Base-by-base conservation (phyloP, 495 filamentous ascomycete species). In the Xylaria curta region DNA sequence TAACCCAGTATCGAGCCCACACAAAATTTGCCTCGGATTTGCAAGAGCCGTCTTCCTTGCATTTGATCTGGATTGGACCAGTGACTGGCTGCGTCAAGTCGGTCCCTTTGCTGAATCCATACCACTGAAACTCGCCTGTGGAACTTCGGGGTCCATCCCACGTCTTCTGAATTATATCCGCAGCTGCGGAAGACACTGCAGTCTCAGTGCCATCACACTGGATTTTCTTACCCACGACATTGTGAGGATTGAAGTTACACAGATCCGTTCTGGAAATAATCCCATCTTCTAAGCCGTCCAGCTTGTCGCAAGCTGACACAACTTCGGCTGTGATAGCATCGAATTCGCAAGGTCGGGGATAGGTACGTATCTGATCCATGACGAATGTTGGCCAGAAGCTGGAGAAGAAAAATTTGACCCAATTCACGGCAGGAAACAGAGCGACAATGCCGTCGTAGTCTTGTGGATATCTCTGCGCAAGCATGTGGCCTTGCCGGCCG, bases 381-480 rank as follows among this genome's bases (percentile, higher is more conserved):
- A 77, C 47, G 0, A 71, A 46, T 1, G 62, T 44, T 10, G 79
- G 75, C 73, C 74, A 79, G 21, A 63, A 49, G 15, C 12, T 47
- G 1, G 51, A 65, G 0, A 69, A 36, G 10, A 73, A 44, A 3
- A 74, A 58, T 53, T 77, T 54, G 6, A 38, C 12, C 79, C 78
- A 77, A 67, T 79, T 54, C 58, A 85, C 68, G 28, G 72, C 76
- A 49, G 77, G 73, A 26, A 80, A 72, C 47, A 63, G 72, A 8
- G 80, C 81, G 74, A 78, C 76, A 63, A 81, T 82, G 0, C 80
- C 78, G 44, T 81, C 80, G 59, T 74, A 83, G 4, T 76, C 79
- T 17, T 72, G 56, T 5, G 81, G 81, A 64, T 81, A 83, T 47
- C 78, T 68, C 65, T 83, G 81, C 4, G 81, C 82, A 44, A 81